Evolutionary conservation across 768 basidiomycete species (phyloP).

Genomic region (Boletales sp.): DNA sequence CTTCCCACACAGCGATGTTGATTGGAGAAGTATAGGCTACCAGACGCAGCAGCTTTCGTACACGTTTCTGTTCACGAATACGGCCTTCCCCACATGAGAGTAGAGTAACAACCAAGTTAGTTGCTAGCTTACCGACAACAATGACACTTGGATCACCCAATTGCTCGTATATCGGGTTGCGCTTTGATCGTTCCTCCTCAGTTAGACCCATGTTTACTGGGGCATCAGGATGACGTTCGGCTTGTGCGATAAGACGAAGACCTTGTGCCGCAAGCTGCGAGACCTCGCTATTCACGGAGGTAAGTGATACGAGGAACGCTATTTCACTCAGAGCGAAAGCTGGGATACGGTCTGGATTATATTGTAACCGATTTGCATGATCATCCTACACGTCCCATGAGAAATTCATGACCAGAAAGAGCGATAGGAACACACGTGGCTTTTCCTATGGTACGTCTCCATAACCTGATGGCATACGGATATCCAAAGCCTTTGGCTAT

Average conservation of each 20-base stretch:
- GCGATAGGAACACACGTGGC: constrained; percentile 36
- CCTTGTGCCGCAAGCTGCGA: constrained; percentile 67
- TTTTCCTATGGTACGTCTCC: constrained; percentile 49
- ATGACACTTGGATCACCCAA: constrained; percentile 72
- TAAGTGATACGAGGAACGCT: constrained; percentile 65
- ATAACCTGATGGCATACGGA: constrained; percentile 58
- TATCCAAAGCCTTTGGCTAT: constrained; percentile 68
- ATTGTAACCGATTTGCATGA: constrained; percentile 48
- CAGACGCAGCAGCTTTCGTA: constrained; percentile 65
- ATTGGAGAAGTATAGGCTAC: constrained; percentile 61
- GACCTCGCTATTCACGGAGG: constrained; percentile 64
- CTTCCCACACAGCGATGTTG: constrained; percentile 80
- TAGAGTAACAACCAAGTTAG: not conserved
- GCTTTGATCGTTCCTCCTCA: constrained; percentile 62
- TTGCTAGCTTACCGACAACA: constrained; percentile 56
- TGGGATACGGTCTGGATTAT: constrained; percentile 49
- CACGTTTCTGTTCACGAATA: constrained; percentile 74
- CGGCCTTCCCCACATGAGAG: constrained; percentile 48
- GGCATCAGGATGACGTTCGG: constrained; percentile 60
- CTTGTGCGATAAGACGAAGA: constrained; percentile 63
- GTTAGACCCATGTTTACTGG: constrained; percentile 47
- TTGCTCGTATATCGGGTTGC: constrained; percentile 74
- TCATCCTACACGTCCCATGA: constrained; percentile 31
- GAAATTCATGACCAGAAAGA: not conserved
- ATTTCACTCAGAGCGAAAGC: constrained; percentile 71